A percentile compares a stretch with the other conserved stretches of the same genome.
Evolutionary conservation across 2,329 filamentous ascomycete species (phyloP).

Genomic region (Colletotrichum chlorophyti): DNA sequence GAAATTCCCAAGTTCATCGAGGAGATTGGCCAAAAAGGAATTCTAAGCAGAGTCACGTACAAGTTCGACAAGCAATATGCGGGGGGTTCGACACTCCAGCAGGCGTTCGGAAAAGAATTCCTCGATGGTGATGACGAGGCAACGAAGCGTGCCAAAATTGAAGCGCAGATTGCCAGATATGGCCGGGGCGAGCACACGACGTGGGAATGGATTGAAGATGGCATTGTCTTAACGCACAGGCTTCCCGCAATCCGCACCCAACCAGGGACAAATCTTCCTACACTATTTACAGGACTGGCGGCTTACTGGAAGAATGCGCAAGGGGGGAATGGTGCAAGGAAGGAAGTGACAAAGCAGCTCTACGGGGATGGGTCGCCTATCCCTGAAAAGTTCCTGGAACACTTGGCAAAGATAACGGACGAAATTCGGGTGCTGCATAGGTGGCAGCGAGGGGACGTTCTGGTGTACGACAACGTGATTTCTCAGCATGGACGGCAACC

Average conservation of each 20-base stretch:
- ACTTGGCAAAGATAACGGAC: conserved; percentile 51
- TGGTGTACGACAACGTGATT: conserved; percentile 56
- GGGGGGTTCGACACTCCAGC: conserved; percentile 52
- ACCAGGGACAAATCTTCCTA: conserved; percentile 50
- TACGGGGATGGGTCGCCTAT: conserved; percentile 55
- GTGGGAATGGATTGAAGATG: conserved; percentile 55
- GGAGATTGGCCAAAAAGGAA: conserved; percentile 50
- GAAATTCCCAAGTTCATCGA: conserved; percentile 55
- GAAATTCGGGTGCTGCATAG: conserved; percentile 55
- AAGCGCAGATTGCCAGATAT: conserved; percentile 55
- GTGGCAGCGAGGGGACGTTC: conserved; percentile 54
- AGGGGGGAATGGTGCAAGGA: conserved; percentile 25
- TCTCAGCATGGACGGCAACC: conserved; percentile 56
- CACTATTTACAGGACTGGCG: conserved; percentile 52
- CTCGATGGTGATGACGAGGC: conserved; percentile 49
- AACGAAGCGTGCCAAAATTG: conserved; percentile 49
- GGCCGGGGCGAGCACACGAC: conserved; percentile 51
- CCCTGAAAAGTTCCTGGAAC: conserved; percentile 50
- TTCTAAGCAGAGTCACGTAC: conserved; percentile 45
- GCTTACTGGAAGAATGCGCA: conserved; percentile 48
- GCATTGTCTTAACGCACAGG: conserved; percentile 49
- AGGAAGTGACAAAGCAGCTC: conserved; percentile 44
- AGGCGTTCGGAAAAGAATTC: conserved; percentile 54
- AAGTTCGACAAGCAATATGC: conserved; percentile 49
- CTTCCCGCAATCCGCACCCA: conserved; percentile 55